A percentile compares a stretch with the other conserved stretches of the same genome.
These are phyloP conservation scores for Sugiyamaella neomexicana DNA, from an alignment of 1,139 yeast species.

Conservation along the genomic window DNA sequence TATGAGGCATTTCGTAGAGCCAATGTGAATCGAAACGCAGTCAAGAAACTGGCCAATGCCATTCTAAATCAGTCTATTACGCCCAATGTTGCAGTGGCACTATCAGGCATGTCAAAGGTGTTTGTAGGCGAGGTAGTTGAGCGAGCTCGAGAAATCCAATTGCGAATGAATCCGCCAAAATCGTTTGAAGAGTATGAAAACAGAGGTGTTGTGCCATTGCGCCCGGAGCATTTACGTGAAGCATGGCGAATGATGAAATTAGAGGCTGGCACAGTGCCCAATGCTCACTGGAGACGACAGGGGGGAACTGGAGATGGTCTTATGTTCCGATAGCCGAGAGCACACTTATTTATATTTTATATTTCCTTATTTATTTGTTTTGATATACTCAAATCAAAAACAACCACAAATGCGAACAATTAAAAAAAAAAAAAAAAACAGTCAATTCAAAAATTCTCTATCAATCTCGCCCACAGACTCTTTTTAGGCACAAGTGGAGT, in stretches of 20 bases:
- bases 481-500: slow-evolving; percentile 9
- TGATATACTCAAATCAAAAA: not conserved
- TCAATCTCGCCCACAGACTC: slow-evolving; percentile 18
- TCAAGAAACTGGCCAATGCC: slow-evolving; percentile 76
- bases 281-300: slow-evolving; percentile 68
- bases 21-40: slow-evolving; percentile 73
- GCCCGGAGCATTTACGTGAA: slow-evolving; percentile 83
- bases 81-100: slow-evolving; percentile 74
- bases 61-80: slow-evolving; percentile 83
- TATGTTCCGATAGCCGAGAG: slow-evolving; percentile 52
- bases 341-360: slow-evolving; percentile 17
- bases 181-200: slow-evolving; percentile 48
- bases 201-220: slow-evolving; percentile 49
- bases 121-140: slow-evolving; percentile 87
- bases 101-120: slow-evolving; percentile 86
- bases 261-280: slow-evolving; percentile 66
- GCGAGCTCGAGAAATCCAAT: slow-evolving; percentile 63
- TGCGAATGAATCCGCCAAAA: slow-evolving; percentile 36
- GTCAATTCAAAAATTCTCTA: slow-evolving; percentile 12
- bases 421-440: not conserved
- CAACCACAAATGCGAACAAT: no score
- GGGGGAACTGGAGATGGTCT: slow-evolving; percentile 70
- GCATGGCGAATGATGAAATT: slow-evolving; percentile 77
- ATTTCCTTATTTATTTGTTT: slow-evolving; percentile 16
- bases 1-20: slow-evolving; percentile 88